Evolutionary conservation across 179 eudicot genomes (phyloP).

Genomic region (Spergularia azorica): DNA sequence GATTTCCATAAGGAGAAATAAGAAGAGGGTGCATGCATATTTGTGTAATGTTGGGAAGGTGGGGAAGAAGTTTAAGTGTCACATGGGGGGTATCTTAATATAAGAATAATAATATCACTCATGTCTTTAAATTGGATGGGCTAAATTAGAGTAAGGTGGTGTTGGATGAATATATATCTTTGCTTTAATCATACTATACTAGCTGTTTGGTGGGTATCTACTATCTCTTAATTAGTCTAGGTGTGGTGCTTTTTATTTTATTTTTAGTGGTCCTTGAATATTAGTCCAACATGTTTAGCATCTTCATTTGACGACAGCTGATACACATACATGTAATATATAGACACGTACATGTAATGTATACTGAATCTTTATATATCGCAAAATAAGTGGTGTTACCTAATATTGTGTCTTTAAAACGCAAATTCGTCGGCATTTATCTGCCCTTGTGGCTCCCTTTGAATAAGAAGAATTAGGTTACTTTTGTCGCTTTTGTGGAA

Average conservation of each 20-base stretch:
- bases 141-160: slow-evolving; percentile 20
- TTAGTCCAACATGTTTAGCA: slow-evolving; percentile 9
- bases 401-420: too few relatives aligned
- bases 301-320: slow-evolving; percentile 16
- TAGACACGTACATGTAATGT: too few relatives aligned
- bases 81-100: slow-evolving; percentile 28
- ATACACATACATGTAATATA: too few relatives aligned
- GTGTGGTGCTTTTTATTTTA: slow-evolving; percentile 11
- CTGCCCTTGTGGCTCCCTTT: neutral
- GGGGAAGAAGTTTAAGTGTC: slow-evolving; percentile 19
- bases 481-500: too few relatives aligned
- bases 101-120: slow-evolving; percentile 20
- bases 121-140: slow-evolving; percentile 12
- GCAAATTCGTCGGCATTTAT: too few relatives aligned
- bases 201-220: slow-evolving; percentile 32
- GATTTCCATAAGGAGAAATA: slow-evolving; percentile 14
- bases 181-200: slow-evolving; percentile 32
- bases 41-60: slow-evolving; percentile 9
- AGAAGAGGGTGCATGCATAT: slow-evolving; percentile 24
- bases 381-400: too few relatives aligned
- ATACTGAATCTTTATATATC: too few relatives aligned
- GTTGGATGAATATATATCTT: neutral
- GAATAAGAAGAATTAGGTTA: too few relatives aligned
- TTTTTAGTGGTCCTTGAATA: slow-evolving; percentile 29
- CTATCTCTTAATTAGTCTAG: slow-evolving; percentile 20